phyloP scores from a whole-genome alignment of 441 rosid species.

The Euphorbia schlechtendalii region DNA sequence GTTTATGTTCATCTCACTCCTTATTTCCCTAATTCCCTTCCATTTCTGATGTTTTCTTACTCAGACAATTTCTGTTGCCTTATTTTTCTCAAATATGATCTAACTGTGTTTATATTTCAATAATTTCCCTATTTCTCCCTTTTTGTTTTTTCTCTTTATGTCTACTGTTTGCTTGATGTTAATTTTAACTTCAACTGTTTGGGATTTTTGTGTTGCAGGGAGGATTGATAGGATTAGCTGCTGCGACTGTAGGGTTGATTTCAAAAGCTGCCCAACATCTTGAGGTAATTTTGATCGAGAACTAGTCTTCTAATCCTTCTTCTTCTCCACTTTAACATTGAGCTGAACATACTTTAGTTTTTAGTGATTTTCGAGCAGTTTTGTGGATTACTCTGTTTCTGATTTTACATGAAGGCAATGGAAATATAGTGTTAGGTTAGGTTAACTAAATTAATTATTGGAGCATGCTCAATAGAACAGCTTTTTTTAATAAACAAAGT shows the following conservation, averaged over 20 bases:
- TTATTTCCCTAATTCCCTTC: too few relatives aligned
- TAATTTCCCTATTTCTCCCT: too few relatives aligned
- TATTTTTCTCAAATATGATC: too few relatives aligned
- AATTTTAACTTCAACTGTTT: neutral
- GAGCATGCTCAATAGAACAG: neutral
- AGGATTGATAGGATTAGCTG: slow-evolving; percentile 96
- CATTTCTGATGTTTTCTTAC: too few relatives aligned
- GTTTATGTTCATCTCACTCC: too few relatives aligned
- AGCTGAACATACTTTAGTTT: neutral
- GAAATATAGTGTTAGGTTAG: neutral
- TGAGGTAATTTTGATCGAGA: slow-evolving; percentile 48
- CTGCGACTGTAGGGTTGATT: slow-evolving; percentile 95
- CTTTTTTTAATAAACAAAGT: neutral
- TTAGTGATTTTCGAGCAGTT: neutral
- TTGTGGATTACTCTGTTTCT: neutral
- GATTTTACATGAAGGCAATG: neutral
- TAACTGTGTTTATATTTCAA: too few relatives aligned
- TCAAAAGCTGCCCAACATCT: slow-evolving; percentile 93
- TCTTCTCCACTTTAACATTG: neutral
- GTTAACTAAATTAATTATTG: neutral
- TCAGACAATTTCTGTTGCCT: too few relatives aligned
- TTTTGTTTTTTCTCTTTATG: too few relatives aligned
- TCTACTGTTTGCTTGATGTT: neutral
- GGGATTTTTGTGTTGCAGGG: slow-evolving; percentile 45
- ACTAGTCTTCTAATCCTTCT: neutral